A percentile compares a stretch with the other conserved stretches of the same genome.
Evolutionary conservation across 2,329 filamentous ascomycete species (phyloP).

Genomic region (Trichoderma atroviride): DNA sequence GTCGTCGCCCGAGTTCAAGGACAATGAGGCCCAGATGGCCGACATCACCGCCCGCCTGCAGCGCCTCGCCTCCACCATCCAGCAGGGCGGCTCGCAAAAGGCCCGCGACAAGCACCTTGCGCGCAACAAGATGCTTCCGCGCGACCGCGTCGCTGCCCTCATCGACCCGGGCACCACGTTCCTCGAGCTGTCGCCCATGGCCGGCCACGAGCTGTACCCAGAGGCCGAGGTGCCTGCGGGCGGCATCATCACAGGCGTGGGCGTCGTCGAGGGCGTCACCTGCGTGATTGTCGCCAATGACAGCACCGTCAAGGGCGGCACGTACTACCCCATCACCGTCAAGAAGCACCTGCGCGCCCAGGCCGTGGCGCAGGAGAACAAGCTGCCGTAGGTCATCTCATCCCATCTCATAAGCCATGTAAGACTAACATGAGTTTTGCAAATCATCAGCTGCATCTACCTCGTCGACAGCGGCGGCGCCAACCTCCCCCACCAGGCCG

Average conservation of each 20-base stretch:
- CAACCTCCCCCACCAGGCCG: constrained; percentile 91
- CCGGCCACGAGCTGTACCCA: constrained; percentile 81
- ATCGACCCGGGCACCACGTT: constrained; percentile 90
- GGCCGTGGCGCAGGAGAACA: constrained; percentile 86
- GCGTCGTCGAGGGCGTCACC: constrained; percentile 84
- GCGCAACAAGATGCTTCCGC: constrained; percentile 89
- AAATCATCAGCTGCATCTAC: constrained; percentile 72
- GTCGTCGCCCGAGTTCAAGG: constrained; percentile 74
- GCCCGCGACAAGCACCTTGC: constrained; percentile 84
- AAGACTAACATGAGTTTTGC: background rate
- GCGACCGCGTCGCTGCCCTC: constrained; percentile 84
- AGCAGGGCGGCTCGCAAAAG: constrained; percentile 77
- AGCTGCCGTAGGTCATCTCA: constrained; percentile 58
- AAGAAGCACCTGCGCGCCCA: constrained; percentile 97
- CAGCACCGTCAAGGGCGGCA: constrained; percentile 95
- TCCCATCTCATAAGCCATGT: background rate
- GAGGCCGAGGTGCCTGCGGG: constrained; percentile 86
- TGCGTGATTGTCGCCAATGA: constrained; percentile 96
- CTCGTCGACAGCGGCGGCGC: constrained; percentile 94
- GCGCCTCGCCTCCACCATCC: constrained; percentile 69
- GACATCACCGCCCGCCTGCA: constrained; percentile 71
- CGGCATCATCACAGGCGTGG: constrained; percentile 90
- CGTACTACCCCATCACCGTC: constrained; percentile 95
- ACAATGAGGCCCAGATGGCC: constrained; percentile 79
- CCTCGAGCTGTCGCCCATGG: constrained; percentile 89